Evolutionary conservation across 1,139 yeast species (phyloP).

Genomic region (Candida mesenterica): DNA sequence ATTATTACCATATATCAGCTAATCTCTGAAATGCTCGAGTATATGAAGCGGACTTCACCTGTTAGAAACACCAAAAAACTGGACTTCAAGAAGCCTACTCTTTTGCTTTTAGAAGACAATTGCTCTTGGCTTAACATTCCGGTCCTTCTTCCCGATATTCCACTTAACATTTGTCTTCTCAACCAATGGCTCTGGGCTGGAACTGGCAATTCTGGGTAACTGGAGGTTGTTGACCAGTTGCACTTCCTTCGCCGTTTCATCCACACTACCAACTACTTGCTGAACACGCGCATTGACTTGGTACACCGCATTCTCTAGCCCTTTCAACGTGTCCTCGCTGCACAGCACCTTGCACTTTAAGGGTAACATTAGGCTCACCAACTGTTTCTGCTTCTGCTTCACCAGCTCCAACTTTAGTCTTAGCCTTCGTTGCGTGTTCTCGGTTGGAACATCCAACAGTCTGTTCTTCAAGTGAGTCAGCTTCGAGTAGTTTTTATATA

Average conservation of each 20-base stretch:
- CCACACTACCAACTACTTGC: constrained; percentile 3
- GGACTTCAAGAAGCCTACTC: too few relatives aligned
- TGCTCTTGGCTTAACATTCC: neutral
- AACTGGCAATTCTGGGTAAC: neutral
- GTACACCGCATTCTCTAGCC: constrained; percentile 17
- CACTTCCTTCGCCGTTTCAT: neutral
- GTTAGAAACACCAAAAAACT: too few relatives aligned
- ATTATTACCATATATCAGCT: too few relatives aligned
- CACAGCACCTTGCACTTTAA: constrained; percentile 15
- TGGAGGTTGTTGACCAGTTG: neutral
- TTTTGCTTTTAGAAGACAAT: neutral
- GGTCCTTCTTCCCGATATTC: constrained; percentile 1
- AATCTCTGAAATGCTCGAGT: too few relatives aligned
- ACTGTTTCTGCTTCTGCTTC: constrained; percentile 7
- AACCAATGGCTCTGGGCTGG: neutral
- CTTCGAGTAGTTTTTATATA: constrained; percentile 12
- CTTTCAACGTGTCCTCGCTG: constrained; percentile 12
- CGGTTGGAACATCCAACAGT: constrained; percentile 19
- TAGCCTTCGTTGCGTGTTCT: constrained; percentile 11
- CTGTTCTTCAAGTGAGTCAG: constrained; percentile 13
- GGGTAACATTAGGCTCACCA: constrained; percentile 17
- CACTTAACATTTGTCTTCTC: constrained; percentile 6
- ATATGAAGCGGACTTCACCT: too few relatives aligned
- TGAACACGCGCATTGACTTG: constrained; percentile 9
- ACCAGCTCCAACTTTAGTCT: constrained; percentile 11